Percentiles rank a stretch among this genome's conserved stretches.
Evolutionary conservation across 805 yeast genomes (phyloP).

Genomic region (Saturnispora bothae): DNA sequence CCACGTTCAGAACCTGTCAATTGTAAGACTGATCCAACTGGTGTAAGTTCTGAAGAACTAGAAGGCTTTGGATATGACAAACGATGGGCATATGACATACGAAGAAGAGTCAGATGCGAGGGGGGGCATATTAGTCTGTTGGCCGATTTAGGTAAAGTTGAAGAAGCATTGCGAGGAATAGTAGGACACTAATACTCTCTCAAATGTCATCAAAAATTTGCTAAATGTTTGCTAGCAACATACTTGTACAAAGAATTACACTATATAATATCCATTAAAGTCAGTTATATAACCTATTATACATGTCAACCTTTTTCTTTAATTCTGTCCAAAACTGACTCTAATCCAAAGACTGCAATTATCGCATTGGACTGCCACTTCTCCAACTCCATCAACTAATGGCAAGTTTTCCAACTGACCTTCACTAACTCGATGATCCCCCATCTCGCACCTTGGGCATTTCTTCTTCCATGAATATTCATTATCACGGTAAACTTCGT

Average conservation of each 20-base stretch:
- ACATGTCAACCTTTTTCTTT: no score
- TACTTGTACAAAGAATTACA: no score
- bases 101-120: conserved; percentile 51
- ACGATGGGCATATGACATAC: conserved; percentile 56
- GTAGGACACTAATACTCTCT: conserved; percentile 34
- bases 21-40: not conserved
- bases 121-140: conserved; percentile 74
- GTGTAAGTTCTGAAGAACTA: conserved; percentile 6
- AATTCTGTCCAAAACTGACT: conserved; percentile 27
- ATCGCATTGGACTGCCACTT: conserved; percentile 62
- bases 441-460: conserved; percentile 56
- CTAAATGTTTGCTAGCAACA: no score
- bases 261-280: no score
- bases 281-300: no score
- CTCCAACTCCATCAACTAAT: conserved; percentile 28
- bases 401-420: conserved; percentile 35
- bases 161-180: conserved; percentile 57
- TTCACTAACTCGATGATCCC: conserved; percentile 28
- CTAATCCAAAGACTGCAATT: conserved; percentile 83
- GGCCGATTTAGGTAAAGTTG: conserved; percentile 65
- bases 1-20: not conserved
- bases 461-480: conserved; percentile 30
- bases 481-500: not conserved
- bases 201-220: no score
- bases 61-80: conserved; percentile 13